Evolutionary conservation across 768 basidiomycete species (phyloP), one percentile per base, ranked within the genome.

Genomic region (Panaeolus papilionaceus): DNA sequence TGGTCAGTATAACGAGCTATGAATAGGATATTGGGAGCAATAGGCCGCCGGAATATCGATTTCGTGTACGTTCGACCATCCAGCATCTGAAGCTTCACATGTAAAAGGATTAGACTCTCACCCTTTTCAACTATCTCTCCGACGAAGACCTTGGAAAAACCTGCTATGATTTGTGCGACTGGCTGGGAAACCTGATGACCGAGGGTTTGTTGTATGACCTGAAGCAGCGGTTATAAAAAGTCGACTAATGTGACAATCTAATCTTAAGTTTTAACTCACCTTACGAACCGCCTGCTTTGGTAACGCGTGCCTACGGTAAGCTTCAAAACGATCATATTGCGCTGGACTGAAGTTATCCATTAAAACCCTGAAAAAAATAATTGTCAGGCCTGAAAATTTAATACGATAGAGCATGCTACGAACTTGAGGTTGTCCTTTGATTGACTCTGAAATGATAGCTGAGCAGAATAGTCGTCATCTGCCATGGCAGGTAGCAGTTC

Each of bases 101-200:
- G 61, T 20, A 33, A 39, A 38, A 58, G 40, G 38, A 54, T 65
- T 4, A 58, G 20, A 16, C 49, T 73, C 82, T 65, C 62, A 93
- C 94, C 94, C 79, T 92, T 92, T 75, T 96, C 95, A 18, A 96
- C 86, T 5, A 97, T 92, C 76, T 96, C 95, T 2, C 95, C 95
- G 3, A 97, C 94, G 68, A 96, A 97, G 0, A 97, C 94, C 74
- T 96, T 97, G 14, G 88, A 86, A 66, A 97, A 92, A 68, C 95
- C 95, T 5, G 94, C 94, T 2, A 96, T 91, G 51, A 96, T 88
- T 69, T 95, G 94, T 1, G 95, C 91, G 4, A 96, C 92, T 3
- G 93, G 92, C 72, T 91, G 89, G 3, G 94, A 94, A 6, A 93
- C 92, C 72, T 94, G 92, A 67, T 94, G 91, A 16, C 90, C 90